Evolutionary conservation across 208 protist genomes (phyloP), one percentile per base, ranked within the genome.

Genomic region (Acanthamoeba triangularis): DNA sequence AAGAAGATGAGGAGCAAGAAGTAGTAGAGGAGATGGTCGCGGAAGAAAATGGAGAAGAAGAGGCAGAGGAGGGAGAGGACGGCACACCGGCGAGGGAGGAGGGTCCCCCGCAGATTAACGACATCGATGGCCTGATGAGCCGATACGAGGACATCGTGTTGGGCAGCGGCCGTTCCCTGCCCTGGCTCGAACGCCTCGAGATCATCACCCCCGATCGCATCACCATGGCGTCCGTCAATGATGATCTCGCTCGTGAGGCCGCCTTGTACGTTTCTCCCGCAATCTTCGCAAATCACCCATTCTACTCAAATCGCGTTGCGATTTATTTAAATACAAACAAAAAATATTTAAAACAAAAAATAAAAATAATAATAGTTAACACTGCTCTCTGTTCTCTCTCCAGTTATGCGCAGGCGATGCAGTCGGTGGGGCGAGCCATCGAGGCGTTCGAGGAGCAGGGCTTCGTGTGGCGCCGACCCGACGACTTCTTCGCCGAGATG

Each of bases 401-500:
- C 28, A 85, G 76, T 47, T 95, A 95, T 63, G 69, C 56, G 20
- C 80, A 95, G 33, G 94, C 94, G 11, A 25, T 95, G 25, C 11
- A 44, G 37, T 72, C 65, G 0, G 65, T 35, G n/a, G 30, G 20
- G 7, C 10, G 65, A 35, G 94, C 82, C 10, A 63, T 95, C 16
- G 82, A 16, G 10, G 47, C 44, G 49, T 44, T 95, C 10, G 84
- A 82, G 33, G 72, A 84, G 52, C 82, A 88, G 14, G 94, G 94
- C 63, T 30, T 95, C 3, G 76, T 61, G 28, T 52, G 84, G 52
- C 49, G 30, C 8, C 94, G 96, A 63, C 96, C 96, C 20, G 95
- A 84, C 84, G 96, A 97, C 90, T 97, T 96, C 85, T 97, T 94
- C 95, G 96, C 96, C n/a, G 96, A 97, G 61, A 97, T 97, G 96